Percentiles rank a stretch among this genome's conserved stretches.
phyloP scores from a whole-genome alignment of 1,284 basidiomycete genomes.

The Bondarzewia mesenterica region DNA sequence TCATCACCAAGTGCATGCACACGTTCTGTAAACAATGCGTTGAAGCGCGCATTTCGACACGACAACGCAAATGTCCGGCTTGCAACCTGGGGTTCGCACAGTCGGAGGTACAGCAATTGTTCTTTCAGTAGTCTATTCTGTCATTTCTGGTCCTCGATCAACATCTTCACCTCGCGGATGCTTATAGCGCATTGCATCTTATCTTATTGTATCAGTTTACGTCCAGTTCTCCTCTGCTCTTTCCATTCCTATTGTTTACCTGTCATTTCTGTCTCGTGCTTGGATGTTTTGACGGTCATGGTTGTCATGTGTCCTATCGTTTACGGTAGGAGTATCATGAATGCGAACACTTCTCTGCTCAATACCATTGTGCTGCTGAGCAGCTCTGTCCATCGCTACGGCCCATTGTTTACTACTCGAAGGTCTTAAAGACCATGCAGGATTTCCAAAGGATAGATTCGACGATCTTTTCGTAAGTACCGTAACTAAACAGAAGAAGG shows the following conservation, averaged over 20 bases:
- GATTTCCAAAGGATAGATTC: too few species aligned
- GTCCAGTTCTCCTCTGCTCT: not conserved
- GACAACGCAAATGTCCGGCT: slow-evolving; percentile 94
- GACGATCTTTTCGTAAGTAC: too few species aligned
- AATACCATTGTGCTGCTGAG: too few species aligned
- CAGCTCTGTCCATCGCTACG: too few species aligned
- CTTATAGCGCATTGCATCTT: not conserved
- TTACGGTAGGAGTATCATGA: too few species aligned
- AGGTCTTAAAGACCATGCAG: too few species aligned
- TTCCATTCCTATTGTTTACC: not conserved
- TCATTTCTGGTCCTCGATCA: not conserved
- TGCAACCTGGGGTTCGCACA: slow-evolving; percentile 83
- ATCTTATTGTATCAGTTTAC: not conserved
- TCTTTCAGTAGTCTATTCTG: slow-evolving; percentile 64
- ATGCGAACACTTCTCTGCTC: too few species aligned
- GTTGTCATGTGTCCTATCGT: not conserved
- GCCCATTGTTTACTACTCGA: too few species aligned
- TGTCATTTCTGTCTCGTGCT: not conserved
- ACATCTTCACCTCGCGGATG: not conserved
- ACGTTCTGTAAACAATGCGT: slow-evolving; percentile 90
- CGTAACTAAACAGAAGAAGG: too few species aligned
- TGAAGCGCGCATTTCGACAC: slow-evolving; percentile 80
- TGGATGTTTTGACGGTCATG: not conserved
- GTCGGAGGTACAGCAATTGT: slow-evolving; percentile 82
- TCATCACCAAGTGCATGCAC: slow-evolving; percentile 93